These are phyloP conservation scores for Malassezia pachydermatis DNA, from an alignment of 1,284 basidiomycete species.

Conservation along the genomic window DNA sequence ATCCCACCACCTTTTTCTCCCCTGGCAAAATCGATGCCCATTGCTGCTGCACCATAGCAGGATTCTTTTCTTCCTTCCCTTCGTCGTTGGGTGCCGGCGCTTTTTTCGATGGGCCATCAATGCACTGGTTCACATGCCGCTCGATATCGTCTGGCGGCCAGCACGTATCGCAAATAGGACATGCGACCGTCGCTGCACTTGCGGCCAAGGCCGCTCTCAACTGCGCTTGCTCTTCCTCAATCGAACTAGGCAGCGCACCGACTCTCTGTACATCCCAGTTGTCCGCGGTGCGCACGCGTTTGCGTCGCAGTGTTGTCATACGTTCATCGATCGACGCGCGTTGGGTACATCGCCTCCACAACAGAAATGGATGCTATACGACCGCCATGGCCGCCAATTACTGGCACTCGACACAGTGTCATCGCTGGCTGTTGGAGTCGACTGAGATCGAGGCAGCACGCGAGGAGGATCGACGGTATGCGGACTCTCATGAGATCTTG, in stretches of 20 bases:
- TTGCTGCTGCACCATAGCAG: background rate
- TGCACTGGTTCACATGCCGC: conserved; percentile 4
- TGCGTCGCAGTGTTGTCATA: background rate
- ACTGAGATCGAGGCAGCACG: conserved; percentile 31
- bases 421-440: conserved; percentile 40
- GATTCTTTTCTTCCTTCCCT: background rate
- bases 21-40: conserved; percentile 1
- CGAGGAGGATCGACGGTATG: conserved; percentile 35
- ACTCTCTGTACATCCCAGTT: background rate
- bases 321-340: background rate
- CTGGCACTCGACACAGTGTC: conserved; percentile 21
- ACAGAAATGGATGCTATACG: background rate
- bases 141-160: background rate
- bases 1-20: background rate
- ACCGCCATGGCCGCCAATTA: conserved; percentile 18
- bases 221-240: conserved; percentile 1
- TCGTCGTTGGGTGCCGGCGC: background rate
- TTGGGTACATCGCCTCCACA: background rate
- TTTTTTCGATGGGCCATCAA: background rate
- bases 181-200: background rate
- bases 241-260: background rate
- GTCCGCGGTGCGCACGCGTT: background rate
- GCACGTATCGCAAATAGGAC: background rate
- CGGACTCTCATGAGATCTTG: conserved; percentile 25
- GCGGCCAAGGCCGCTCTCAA: background rate